Conservation (phyloP, 768 basidiomycete genomes). For the Xerocomus potaroensis region DNA sequence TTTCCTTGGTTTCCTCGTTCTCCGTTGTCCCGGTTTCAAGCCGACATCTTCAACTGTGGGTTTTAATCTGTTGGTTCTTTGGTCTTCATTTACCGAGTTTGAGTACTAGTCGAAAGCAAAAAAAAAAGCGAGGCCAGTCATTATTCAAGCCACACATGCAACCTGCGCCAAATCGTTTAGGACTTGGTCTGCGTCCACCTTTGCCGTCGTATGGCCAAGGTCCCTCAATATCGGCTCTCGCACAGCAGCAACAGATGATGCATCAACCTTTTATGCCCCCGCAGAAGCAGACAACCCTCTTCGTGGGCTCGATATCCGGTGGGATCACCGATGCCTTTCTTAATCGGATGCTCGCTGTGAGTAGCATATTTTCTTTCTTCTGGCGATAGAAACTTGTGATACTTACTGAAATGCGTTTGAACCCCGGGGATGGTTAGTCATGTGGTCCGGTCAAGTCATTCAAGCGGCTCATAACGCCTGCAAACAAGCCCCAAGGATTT, state of each 20-base stretch:
- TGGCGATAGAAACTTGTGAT: background rate
- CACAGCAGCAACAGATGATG: conserved; percentile 70
- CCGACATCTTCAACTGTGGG: too few relatives aligned
- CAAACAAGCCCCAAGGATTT: conserved; percentile 93
- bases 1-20: too few relatives aligned
- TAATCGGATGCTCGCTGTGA: conserved; percentile 70
- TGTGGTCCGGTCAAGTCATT: conserved; percentile 88
- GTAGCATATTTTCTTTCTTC: conserved; percentile 21
- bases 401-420: background rate
- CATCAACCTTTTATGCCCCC: conserved; percentile 63
- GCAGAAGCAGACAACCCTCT: conserved; percentile 74
- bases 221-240: conserved; percentile 87
- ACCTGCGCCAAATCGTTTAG: conserved; percentile 67
- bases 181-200: conserved; percentile 85
- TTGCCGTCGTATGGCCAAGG: conserved; percentile 87
- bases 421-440: conserved; percentile 48
- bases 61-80: too few relatives aligned
- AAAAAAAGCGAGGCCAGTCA: background rate
- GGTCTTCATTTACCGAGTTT: too few relatives aligned
- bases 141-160: conserved; percentile 43
- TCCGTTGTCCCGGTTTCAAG: too few relatives aligned
- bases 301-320: conserved; percentile 93
- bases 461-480: conserved; percentile 88
- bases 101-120: background rate
- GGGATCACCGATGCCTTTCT: conserved; percentile 84